Evolutionary conservation across 495 filamentous ascomycete species (phyloP), one percentile per base, ranked within the genome.

Genomic region (Massariosphaeria phaeospora): DNA sequence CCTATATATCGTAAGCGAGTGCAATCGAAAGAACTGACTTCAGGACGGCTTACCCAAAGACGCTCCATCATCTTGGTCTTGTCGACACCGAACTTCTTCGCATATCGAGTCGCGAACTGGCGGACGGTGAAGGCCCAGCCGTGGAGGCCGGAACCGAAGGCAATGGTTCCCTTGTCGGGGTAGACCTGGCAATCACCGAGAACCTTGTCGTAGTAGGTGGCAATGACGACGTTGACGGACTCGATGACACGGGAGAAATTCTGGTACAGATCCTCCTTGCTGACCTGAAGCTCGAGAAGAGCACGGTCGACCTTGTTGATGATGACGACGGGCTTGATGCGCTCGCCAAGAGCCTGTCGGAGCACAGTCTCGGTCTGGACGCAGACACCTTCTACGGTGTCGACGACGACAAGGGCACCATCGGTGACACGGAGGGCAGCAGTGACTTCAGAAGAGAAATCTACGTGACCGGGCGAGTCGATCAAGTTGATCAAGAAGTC

Each of bases 231-330:
- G 81, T 99, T 99, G 65, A 99, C 93, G 64, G 93, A 97, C 84
- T 99, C 93, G 62, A 99, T 88, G 69, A 93, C 96, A 84, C 93
- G 86, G 38, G 88, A 88, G 83, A 99, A 99, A 65, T 93, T 95
- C 79, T 97, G 94, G 84, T 95, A 99, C 55, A 99, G 79, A 69
- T 99, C 94, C 77, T 99, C 93, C 84, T 97, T 96, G 72, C 83
- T 83, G 68, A 96, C 82, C 76, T 99, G 93, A 56, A 99, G 83
- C 77, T 99, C 93, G 69, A 97, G 87, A 69, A 99, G 85, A 70
- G 93, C 89, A 79, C 93, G 93, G 73, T 99, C 93, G 71, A 99
- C 93, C 83, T 99, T 99, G 87, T 99, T 99, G 81, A 99, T 95
- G 75, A 95, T 86, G 69, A 91, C 80, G 69, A 99, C 94, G 64